phyloP scores from a whole-genome alignment of 2,329 filamentous ascomycete genomes.

The Basipetospora chlamydospora region DNA sequence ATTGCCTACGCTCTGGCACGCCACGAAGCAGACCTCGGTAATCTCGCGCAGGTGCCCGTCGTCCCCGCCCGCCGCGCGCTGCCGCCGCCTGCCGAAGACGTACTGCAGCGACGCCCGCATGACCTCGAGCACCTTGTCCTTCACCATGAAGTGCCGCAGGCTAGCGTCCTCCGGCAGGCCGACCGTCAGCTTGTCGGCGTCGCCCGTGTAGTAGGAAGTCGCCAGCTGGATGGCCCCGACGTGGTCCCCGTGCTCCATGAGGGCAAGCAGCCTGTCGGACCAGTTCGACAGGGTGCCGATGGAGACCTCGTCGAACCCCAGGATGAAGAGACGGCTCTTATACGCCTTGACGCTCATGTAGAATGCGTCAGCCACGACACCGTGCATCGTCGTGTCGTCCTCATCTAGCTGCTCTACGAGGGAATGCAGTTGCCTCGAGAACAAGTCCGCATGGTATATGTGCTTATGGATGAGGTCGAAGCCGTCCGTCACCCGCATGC shows the following conservation, averaged over 20 bases:
- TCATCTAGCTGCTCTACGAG: constrained; percentile 84
- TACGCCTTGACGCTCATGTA: constrained; percentile 96
- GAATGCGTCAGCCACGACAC: constrained; percentile 91
- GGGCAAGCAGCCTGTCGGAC: constrained; percentile 81
- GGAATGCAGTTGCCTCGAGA: constrained; percentile 70
- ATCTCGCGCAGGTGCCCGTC: constrained; percentile 56
- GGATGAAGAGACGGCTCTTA: constrained; percentile 80
- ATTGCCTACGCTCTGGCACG: constrained; percentile 65
- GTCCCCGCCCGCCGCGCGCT: constrained; percentile 27
- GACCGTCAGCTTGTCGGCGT: constrained; percentile 86
- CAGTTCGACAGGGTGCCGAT: constrained; percentile 91
- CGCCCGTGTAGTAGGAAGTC: constrained; percentile 80
- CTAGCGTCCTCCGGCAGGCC: constrained; percentile 74
- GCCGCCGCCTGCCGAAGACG: constrained; percentile 56
- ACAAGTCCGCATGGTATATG: constrained; percentile 82
- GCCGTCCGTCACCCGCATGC: constrained; percentile 81
- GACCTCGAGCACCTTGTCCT: constrained; percentile 82
- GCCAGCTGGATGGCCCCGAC: constrained; percentile 82
- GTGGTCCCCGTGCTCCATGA: constrained; percentile 96
- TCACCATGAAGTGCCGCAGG: constrained; percentile 66
- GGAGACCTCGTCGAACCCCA: constrained; percentile 87
- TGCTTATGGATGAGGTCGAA: constrained; percentile 87
- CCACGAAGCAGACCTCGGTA: constrained; percentile 68
- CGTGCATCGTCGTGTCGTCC: constrained; percentile 78
- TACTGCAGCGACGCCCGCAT: constrained; percentile 85